phyloP scores from a whole-genome alignment of 2,329 filamentous ascomycete genomes.

The Falciphora oryzae region DNA sequence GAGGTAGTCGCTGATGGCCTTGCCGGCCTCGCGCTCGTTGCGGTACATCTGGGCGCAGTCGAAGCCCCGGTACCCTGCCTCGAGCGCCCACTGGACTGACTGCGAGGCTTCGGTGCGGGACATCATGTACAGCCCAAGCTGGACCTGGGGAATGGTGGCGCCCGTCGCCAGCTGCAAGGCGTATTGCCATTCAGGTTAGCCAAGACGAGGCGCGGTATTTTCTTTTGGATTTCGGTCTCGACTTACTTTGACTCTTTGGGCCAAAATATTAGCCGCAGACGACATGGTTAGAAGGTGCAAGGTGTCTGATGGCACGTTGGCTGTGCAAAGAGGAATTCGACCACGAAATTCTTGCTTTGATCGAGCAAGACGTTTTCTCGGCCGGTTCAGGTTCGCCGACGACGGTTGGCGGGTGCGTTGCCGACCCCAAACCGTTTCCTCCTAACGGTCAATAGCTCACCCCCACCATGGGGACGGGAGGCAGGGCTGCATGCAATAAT shows the following conservation, averaged over 20 bases:
- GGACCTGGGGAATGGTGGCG: slow-evolving; percentile 62
- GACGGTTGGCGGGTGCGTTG: not conserved
- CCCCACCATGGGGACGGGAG: not conserved
- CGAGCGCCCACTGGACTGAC: slow-evolving; percentile 53
- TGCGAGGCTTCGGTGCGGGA: slow-evolving; percentile 52
- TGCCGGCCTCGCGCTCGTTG: slow-evolving; percentile 67
- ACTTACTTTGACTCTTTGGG: slow-evolving; percentile 5
- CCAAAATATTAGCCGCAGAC: not conserved
- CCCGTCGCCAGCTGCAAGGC: slow-evolving; percentile 53
- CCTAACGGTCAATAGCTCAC: not conserved
- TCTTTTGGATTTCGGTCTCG: not conserved
- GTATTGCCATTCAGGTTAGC: not conserved
- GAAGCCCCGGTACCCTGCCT: slow-evolving; percentile 45
- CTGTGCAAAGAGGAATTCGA: no score
- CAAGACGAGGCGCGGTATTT: not conserved
- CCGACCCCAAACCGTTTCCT: not conserved
- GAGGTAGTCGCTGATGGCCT: slow-evolving; percentile 46
- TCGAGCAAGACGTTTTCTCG: no score
- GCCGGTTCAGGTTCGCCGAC: no score
- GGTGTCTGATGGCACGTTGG: not conserved
- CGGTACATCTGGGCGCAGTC: slow-evolving; percentile 51
- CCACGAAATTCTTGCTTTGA: no score
- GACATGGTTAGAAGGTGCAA: not conserved
- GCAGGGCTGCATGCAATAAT: not conserved
- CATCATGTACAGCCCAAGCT: slow-evolving; percentile 70